phyloP scores from a whole-genome alignment of 2,329 filamentous ascomycete species.

The Xylariaceae sp. region DNA sequence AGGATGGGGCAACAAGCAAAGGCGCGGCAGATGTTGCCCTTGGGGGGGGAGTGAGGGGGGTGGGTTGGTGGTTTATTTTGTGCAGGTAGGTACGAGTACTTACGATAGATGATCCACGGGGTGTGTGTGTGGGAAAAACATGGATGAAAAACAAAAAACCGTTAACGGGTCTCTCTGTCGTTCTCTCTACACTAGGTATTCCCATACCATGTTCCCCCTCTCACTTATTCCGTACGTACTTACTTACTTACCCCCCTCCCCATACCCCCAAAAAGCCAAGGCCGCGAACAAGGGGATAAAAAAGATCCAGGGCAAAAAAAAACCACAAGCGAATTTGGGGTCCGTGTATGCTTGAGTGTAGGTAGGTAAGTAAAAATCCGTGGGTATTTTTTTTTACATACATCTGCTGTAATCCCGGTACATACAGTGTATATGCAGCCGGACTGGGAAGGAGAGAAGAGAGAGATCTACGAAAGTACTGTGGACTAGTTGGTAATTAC shows the following conservation, averaged over 20 bases:
- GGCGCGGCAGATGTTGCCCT: slow-evolving; percentile 33
- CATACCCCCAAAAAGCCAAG: too few species aligned
- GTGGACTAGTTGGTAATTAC: too few species aligned
- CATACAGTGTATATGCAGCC: slow-evolving; percentile 31
- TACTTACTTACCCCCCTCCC: too few species aligned
- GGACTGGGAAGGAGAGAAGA: slow-evolving; percentile 31
- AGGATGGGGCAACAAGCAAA: slow-evolving; percentile 26
- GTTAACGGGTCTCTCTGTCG: background rate
- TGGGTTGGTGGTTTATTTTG: background rate
- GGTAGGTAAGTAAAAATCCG: background rate
- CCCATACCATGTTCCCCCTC: too few species aligned
- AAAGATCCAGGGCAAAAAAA: slow-evolving; percentile 25
- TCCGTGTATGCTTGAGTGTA: slow-evolving; percentile 13
- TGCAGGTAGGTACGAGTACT: background rate
- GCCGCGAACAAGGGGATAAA: slow-evolving; percentile 26
- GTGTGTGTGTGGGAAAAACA: background rate
- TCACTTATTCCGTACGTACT: too few species aligned
- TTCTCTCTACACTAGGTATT: too few species aligned
- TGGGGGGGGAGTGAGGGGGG: slow-evolving; percentile 22
- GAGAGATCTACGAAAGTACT: slow-evolving; percentile 23
- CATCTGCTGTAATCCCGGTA: background rate
- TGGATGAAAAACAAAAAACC: background rate
- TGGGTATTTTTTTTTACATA: too few species aligned
- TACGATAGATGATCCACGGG: slow-evolving; percentile 3
- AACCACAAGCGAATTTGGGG: slow-evolving; percentile 28